A percentile compares a stretch with the other conserved stretches of the same genome.
phyloP scores from a whole-genome alignment of 2,329 filamentous ascomycete species.

The Fusarium sacchari region DNA sequence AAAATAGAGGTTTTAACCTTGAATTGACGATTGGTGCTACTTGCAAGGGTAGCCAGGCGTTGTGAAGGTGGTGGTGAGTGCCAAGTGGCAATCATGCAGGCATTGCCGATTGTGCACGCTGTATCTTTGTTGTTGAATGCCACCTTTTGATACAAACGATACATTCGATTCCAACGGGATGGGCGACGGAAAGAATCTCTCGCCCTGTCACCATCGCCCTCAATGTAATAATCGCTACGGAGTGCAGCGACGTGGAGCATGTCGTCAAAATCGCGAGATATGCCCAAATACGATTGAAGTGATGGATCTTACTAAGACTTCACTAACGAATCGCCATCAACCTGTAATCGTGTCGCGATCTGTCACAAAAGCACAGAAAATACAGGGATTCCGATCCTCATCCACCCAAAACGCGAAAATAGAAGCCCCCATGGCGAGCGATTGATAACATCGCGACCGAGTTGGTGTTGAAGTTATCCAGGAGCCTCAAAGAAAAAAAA shows the following conservation, averaged over 20 bases:
- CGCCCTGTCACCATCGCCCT: accelerated
- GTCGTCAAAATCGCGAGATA: not conserved
- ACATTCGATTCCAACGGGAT: accelerated
- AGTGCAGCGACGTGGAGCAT: accelerated
- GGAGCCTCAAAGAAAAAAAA: not conserved
- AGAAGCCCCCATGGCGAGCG: not conserved
- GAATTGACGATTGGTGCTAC: not conserved
- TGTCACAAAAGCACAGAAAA: not conserved
- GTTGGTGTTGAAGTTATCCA: not conserved
- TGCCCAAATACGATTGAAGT: not conserved
- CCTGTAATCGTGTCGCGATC: not conserved
- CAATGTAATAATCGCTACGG: accelerated
- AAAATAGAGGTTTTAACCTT: not conserved
- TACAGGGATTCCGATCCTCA: conserved; percentile 6
- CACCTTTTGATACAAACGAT: not conserved
- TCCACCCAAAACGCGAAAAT: not conserved
- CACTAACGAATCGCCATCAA: not conserved
- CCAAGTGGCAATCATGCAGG: not conserved
- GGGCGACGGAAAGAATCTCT: accelerated
- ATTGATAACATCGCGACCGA: not conserved
- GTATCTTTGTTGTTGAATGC: accelerated
- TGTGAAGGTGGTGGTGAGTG: not conserved
- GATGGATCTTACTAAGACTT: not conserved
- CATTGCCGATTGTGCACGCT: not conserved
- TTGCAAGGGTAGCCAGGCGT: too few relatives aligned